These are phyloP conservation scores for Polyporus tsugae DNA, from an alignment of 1,284 basidiomycete species.

Conservation along the genomic window DNA sequence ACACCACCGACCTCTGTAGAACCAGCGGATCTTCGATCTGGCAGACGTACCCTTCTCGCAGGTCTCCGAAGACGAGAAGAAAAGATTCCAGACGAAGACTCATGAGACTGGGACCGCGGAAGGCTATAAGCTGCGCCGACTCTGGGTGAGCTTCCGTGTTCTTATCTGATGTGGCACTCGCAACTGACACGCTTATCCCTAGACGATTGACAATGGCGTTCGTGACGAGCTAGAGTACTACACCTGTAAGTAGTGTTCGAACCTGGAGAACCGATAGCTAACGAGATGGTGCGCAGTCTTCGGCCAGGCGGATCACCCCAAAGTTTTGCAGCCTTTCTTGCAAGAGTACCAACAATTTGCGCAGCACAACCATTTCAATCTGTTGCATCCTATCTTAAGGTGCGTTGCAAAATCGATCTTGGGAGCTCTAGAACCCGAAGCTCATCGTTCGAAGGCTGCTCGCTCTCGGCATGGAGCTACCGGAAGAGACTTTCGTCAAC, in stretches of 20 bases:
- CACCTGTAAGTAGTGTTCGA: constrained; percentile 50
- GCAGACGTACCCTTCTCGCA: constrained; percentile 61
- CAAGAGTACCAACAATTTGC: constrained; percentile 65
- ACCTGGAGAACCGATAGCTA: neutral
- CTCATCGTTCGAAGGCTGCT: constrained; percentile 50
- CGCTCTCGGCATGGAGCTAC: constrained; percentile 44
- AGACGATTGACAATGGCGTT: constrained; percentile 40
- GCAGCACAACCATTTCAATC: constrained; percentile 57
- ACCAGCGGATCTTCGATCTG: constrained; percentile 60
- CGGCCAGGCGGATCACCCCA: constrained; percentile 52
- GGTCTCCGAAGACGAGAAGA: constrained; percentile 61
- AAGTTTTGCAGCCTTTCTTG: constrained; percentile 59
- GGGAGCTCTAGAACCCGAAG: constrained; percentile 16
- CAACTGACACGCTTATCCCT: neutral
- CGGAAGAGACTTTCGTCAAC: constrained; percentile 44
- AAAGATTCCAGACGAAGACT: constrained; percentile 50
- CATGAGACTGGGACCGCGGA: constrained; percentile 55
- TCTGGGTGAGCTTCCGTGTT: constrained; percentile 45
- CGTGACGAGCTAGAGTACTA: constrained; percentile 66
- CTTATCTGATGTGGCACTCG: neutral
- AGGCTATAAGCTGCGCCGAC: constrained; percentile 59
- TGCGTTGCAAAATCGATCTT: constrained; percentile 29
- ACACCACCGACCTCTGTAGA: neutral
- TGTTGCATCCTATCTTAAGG: constrained; percentile 60
- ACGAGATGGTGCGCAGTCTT: constrained; percentile 45